These are phyloP conservation scores for Aaosphaeria pasadenensis DNA, from an alignment of 2,329 filamentous ascomycete genomes.

Conservation along the genomic window DNA sequence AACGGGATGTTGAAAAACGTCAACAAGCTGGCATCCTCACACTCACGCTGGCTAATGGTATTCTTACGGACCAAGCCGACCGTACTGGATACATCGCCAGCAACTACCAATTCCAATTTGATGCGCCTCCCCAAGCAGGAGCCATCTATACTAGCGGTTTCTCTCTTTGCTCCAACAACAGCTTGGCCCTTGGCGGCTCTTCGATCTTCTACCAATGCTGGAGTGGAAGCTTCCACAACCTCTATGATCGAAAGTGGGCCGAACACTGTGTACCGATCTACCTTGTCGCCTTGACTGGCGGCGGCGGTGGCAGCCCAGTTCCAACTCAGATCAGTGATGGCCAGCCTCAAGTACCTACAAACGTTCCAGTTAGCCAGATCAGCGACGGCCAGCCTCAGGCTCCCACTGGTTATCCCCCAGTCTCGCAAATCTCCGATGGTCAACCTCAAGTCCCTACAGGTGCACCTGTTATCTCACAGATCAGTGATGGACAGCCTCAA, in stretches of 20 bases:
- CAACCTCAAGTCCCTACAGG: conserved; percentile 10
- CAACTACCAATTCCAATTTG: conserved; percentile 64
- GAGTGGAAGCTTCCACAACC: conserved; percentile 75
- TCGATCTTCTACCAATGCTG: conserved; percentile 72
- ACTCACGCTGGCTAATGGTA: conserved; percentile 59
- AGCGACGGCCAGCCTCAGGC: conserved; percentile 14
- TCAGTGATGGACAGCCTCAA: conserved; percentile 22
- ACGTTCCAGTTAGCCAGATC: conserved; percentile 16
- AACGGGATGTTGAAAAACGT: conserved; percentile 23
- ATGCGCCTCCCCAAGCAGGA: conserved; percentile 55
- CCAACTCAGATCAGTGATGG: conserved; percentile 26
- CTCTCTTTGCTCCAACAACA: conserved; percentile 65
- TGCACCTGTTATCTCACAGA: conserved; percentile 12
- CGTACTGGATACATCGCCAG: conserved; percentile 76
- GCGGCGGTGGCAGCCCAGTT: conserved; percentile 3
- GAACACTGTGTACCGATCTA: conserved; percentile 58
- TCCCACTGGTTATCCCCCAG: conserved; percentile 3
- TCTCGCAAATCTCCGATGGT: conserved; percentile 26
- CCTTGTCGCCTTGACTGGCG: conserved; percentile 12
- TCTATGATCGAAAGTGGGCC: conserved; percentile 71
- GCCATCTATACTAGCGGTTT: conserved; percentile 72
- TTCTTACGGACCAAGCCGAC: conserved; percentile 62
- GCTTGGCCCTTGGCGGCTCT: conserved; percentile 64
- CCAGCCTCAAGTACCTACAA: conserved; percentile 9
- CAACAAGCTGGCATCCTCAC: conserved; percentile 50